phyloP scores from a whole-genome alignment of 1,139 yeast genomes.

The Pneumocystis jirovecii region DNA sequence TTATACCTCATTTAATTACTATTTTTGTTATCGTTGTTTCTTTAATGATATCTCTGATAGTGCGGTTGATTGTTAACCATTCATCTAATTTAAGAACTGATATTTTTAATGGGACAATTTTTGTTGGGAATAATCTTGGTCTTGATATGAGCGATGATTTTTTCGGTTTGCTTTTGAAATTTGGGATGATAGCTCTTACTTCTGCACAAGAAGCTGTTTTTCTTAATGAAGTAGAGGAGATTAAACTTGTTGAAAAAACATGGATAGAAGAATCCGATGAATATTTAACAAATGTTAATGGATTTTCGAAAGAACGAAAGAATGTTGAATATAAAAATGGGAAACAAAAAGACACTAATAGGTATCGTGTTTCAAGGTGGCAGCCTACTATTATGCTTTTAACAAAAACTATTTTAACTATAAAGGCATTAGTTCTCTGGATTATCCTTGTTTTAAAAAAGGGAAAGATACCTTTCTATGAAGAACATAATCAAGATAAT shows the following conservation, averaged over 20 bases:
- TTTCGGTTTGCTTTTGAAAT: not conserved
- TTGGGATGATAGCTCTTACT: not conserved
- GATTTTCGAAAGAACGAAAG: not conserved
- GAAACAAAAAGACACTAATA: not conserved
- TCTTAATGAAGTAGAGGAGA: not conserved
- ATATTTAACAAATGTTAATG: not conserved
- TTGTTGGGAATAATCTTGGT: not conserved
- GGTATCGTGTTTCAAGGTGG: not conserved
- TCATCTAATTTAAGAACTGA: not conserved
- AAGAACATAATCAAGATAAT: not conserved
- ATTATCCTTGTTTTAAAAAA: not conserved
- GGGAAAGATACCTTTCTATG: not conserved
- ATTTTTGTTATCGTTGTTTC: not conserved
- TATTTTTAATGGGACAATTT: not conserved
- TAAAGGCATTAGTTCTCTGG: not conserved
- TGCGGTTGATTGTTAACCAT: not conserved
- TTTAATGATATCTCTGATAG: not conserved
- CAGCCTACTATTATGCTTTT: not conserved
- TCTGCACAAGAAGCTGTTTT: not conserved
- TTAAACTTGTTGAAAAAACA: not conserved
- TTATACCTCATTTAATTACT: not conserved
- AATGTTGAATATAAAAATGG: not conserved
- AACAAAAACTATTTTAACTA: not conserved
- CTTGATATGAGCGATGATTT: not conserved
- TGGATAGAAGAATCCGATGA: not conserved